Evolutionary conservation across 1,284 basidiomycete genomes (phyloP), one percentile per base, ranked within the genome.

Genomic region (Cutaneotrichosporon dermatis): DNA sequence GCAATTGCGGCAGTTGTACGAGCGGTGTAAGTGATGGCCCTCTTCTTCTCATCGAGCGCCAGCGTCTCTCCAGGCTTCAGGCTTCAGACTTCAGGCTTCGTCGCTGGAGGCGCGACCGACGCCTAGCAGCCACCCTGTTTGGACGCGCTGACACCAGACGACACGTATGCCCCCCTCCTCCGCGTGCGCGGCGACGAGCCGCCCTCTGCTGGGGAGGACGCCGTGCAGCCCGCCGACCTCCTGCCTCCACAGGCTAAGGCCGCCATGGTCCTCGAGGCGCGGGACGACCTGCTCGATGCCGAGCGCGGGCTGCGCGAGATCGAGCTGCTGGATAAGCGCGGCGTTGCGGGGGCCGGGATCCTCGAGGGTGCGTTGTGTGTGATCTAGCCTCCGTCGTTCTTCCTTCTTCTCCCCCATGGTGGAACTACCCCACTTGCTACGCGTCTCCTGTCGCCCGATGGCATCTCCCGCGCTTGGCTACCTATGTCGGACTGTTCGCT

Each of bases 271-370:
- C 58, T 75, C 13, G 73, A 72, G 51, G 69, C 73, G 5, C 61
- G 60, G 5, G 62, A 36, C n/a, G 75, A 76, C 58, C 68, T 76
- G 42, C 55, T 55, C 35, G 58, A 53, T 13, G 67, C 71, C 6
- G 75, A 76, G 55, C 58, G 69, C 44, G 69, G 69, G 41, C 56
- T 76, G 59, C 59, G 75, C 33, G 74, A 76, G 61, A 68, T 76
- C 54, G 68, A 71, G 44, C 16, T 73, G 33, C 54, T 74, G 15
- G 64, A 63, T 34, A 13, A 55, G 8, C 64, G 64, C 42, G 70
- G 67, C 2, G 73, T 69, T 0, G 67, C 74, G 16, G 73, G 75
- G 0, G 66, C 70, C 8, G 74, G 72, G 4, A 41, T 60, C 1
- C 60, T 76, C 2, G 70, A 74, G 42, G 58, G 75, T 76, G 54